Evolutionary conservation across 306 rosid species (phyloP).

Genomic region (Pyrus betulifolia): DNA sequence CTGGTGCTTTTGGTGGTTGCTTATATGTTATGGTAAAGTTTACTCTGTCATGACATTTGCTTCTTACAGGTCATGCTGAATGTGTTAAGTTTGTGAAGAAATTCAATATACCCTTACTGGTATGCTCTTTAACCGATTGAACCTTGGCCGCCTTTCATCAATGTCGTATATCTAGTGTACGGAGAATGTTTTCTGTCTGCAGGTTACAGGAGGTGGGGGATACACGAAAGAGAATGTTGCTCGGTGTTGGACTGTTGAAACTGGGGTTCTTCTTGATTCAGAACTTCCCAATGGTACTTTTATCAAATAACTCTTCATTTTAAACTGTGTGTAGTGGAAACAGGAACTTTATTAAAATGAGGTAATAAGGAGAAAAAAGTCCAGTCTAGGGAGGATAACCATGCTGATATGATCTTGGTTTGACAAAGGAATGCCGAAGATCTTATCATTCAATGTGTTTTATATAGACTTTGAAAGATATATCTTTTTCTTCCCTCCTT

Average conservation of each 20-base stretch:
- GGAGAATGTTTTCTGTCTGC: conserved; percentile 14
- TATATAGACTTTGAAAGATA: not conserved
- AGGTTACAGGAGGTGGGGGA: conserved; percentile 99
- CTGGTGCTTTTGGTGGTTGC: not conserved
- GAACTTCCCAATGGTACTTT: conserved; percentile 87
- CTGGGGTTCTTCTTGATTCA: conserved; percentile 92
- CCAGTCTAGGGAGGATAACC: not conserved
- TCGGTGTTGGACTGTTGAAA: conserved; percentile 95
- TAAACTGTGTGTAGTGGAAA: not conserved
- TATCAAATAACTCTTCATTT: conserved; percentile 1
- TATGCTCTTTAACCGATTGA: conserved; percentile 21
- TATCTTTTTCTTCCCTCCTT: not conserved
- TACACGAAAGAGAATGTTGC: conserved; percentile 99
- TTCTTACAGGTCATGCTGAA: conserved; percentile 79
- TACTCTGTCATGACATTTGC: conserved; percentile 1
- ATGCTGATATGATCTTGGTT: not conserved
- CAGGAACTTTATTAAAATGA: not conserved
- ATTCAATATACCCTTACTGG: conserved; percentile 92
- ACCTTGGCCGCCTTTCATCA: not conserved
- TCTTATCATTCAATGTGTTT: not conserved
- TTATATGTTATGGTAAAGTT: conserved; percentile 9
- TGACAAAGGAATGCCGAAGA: not conserved
- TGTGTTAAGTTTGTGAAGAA: conserved; percentile 92
- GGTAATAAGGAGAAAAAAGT: not conserved
- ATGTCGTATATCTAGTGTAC: conserved; percentile 15